Evolutionary conservation across 495 filamentous ascomycete species (phyloP), one percentile per base, ranked within the genome.

Genomic region (Penicillium angulare): DNA sequence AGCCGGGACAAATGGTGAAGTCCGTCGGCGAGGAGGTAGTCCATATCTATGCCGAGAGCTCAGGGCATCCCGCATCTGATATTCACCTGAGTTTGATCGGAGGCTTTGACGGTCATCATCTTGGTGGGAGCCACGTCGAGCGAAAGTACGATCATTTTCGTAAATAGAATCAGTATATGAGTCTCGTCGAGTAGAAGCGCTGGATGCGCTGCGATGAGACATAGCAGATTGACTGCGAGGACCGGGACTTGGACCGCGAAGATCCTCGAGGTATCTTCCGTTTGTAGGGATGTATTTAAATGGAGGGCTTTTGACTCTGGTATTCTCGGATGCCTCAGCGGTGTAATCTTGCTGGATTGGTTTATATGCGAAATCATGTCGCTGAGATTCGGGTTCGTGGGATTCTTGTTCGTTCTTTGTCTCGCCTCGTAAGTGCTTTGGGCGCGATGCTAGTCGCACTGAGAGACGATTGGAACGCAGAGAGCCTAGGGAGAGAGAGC

Each of bases 201-300:
- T 43, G 13, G 5, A 29, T 27, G 50, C 49, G 17, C 32, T 43
- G 13, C 49, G 43, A 10, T 35, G 55, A 1, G 63, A 57, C 20
- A 46, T 52, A 0, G 57, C 50, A 18, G 61, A 64, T 31, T 58
- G 53, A n/a, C 59, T 61, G n/a, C 57, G 53, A 3, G 55, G 49
- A 38, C 8, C 3, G 21, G 26, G 17, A 7, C n/a, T 15, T 10
- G 20, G 12, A 23, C 18, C 29, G 0, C 47, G 48, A 13, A 47
- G 49, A 3, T 63, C 60, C 26, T 63, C 43, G 13, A 61, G 36
- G 24, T 66, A 68, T 7, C 55, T 48, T 15, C 58, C 49, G 13
- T 49, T 57, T 1, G 71, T 64, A 0, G 67, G 71, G 22, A 73
- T 67, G 35, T 76, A 76, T 7, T 59, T 63, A 32, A 73, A 72